Conservation (phyloP, 106 monocot genomes). For the Apostasia shenzhenica region DNA sequence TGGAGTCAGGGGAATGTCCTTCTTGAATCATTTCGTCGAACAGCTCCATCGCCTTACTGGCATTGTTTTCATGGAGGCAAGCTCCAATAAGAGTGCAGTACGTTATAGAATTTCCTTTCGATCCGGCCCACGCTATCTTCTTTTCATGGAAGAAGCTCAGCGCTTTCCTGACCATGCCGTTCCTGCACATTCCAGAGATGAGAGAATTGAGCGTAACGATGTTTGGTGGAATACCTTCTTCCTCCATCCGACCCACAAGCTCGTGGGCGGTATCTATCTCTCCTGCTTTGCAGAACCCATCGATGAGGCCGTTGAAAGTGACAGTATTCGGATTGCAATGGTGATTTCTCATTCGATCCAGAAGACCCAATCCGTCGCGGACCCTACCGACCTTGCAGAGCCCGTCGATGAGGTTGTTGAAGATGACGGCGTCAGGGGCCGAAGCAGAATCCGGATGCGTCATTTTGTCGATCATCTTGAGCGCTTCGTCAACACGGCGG, state of each 20-base stretch:
- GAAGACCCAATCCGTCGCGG: conserved; percentile 25
- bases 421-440: conserved; percentile 32
- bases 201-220: conserved; percentile 62
- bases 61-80: conserved; percentile 63
- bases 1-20: conserved; percentile 47
- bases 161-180: conserved; percentile 43
- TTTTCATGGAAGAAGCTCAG: conserved; percentile 52
- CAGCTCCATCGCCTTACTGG: conserved; percentile 54
- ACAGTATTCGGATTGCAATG: conserved; percentile 30
- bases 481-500: conserved; percentile 34
- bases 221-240: conserved; percentile 29
- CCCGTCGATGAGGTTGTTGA: conserved; percentile 59
- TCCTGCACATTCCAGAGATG: conserved; percentile 57
- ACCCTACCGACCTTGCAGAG: conserved; percentile 61
- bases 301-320: conserved; percentile 62
- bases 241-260: conserved; percentile 47
- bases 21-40: conserved; percentile 58
- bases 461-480: conserved; percentile 62
- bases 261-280: conserved; percentile 29
- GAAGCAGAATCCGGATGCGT: conserved; percentile 15
- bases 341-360: conserved; percentile 35
- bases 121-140: conserved; percentile 14
- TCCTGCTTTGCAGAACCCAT: conserved; percentile 60
- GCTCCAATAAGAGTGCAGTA: conserved; percentile 63
- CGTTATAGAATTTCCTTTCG: conserved; percentile 43